A percentile compares a stretch with the other conserved stretches of the same genome.
Evolutionary conservation across 176 grass and related monocot genomes (phyloP).

Genomic region (Rhynchospora tenuis): DNA sequence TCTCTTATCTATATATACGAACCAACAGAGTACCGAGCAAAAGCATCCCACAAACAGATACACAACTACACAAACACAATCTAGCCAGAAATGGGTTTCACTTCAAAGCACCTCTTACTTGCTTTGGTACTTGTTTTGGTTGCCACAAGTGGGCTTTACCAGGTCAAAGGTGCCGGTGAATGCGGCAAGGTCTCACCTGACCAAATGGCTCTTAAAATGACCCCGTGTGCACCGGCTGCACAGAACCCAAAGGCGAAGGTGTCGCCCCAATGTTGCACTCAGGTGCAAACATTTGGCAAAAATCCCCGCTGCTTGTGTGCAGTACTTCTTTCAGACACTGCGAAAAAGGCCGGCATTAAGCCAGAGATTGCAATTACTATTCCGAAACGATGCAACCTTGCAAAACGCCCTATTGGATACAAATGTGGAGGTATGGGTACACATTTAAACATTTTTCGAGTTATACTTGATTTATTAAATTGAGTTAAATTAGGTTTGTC

Average conservation of each 20-base stretch:
- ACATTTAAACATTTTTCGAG: not conserved
- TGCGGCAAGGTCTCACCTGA: slow-evolving; percentile 50
- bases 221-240: slow-evolving; percentile 43
- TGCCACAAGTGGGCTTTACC: not conserved
- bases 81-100: slow-evolving; percentile 6
- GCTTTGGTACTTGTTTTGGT: slow-evolving; percentile 4
- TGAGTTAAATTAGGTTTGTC: not conserved
- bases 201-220: slow-evolving; percentile 46
- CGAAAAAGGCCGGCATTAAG: slow-evolving; percentile 55
- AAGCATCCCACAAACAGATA: not conserved
- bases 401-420: slow-evolving; percentile 50
- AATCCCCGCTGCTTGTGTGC: slow-evolving; percentile 64
- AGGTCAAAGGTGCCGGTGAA: slow-evolving; percentile 40
- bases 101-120: not conserved
- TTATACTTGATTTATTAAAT: not conserved
- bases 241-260: slow-evolving; percentile 24
- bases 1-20: not conserved
- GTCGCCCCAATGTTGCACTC: slow-evolving; percentile 37
- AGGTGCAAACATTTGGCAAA: slow-evolving; percentile 51
- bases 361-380: slow-evolving; percentile 54
- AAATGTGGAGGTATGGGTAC: slow-evolving; percentile 53
- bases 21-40: not conserved
- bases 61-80: not conserved
- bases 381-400: slow-evolving; percentile 67
- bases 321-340: slow-evolving; percentile 56